Conservation (phyloP, 306 rosid species). For the Dryas drummondii region DNA sequence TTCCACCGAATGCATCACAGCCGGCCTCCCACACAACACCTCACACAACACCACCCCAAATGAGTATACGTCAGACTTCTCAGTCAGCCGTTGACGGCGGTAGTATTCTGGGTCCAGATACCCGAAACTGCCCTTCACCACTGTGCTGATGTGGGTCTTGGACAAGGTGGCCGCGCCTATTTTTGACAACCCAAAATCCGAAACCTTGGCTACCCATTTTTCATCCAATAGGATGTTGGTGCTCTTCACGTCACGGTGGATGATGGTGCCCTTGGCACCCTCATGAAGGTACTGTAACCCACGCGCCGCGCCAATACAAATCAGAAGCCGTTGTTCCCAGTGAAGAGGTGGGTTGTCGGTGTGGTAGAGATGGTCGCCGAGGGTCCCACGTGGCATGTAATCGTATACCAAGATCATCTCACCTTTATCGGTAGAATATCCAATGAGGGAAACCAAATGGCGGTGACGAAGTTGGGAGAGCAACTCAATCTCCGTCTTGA, state of each 20-base stretch:
- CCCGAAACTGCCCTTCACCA: slow-evolving; percentile 27
- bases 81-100: slow-evolving; percentile 32
- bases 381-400: slow-evolving; percentile 32
- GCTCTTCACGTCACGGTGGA: slow-evolving; percentile 54
- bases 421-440: slow-evolving; percentile 32
- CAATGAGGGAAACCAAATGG: slow-evolving; percentile 35
- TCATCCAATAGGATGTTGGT: slow-evolving; percentile 42
- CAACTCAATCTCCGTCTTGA: slow-evolving; percentile 47
- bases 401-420: slow-evolving; percentile 50
- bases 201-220: slow-evolving; percentile 44
- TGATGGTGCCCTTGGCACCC: slow-evolving; percentile 26
- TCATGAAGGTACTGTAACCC: slow-evolving; percentile 45
- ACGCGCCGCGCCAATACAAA: slow-evolving; percentile 18
- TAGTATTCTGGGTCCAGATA: slow-evolving; percentile 37
- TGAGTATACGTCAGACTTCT: slow-evolving; percentile 58
- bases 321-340: slow-evolving; percentile 39
- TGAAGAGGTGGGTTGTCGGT: slow-evolving; percentile 16
- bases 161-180: slow-evolving; percentile 14
- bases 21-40: slow-evolving; percentile 42
- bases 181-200: slow-evolving; percentile 48
- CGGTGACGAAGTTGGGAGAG: slow-evolving; percentile 43
- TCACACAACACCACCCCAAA: slow-evolving; percentile 58
- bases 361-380: slow-evolving; percentile 18
- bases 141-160: slow-evolving; percentile 30
- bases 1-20: slow-evolving; percentile 12